Evolutionary conservation across 148 eudicot species (phyloP).

Genomic region (Fallopia convolvulus): DNA sequence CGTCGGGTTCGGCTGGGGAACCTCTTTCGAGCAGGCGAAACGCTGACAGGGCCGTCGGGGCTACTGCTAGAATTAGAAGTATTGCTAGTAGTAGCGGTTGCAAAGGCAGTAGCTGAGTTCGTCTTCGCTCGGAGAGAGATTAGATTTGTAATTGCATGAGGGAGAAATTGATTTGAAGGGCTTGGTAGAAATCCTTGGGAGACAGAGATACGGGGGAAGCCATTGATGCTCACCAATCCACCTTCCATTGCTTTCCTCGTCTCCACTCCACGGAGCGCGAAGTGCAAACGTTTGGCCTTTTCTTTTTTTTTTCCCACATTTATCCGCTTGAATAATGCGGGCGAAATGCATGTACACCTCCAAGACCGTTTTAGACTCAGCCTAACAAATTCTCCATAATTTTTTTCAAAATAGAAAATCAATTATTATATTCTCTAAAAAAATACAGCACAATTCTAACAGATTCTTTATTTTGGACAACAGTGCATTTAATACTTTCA

Average conservation of each 20-base stretch:
- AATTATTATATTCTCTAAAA: too few relatives aligned
- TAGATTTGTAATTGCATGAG: background rate
- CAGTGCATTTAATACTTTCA: too few relatives aligned
- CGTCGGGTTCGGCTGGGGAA: constrained; percentile 12
- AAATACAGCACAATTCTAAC: too few relatives aligned
- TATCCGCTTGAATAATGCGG: background rate
- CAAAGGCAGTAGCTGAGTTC: constrained; percentile 9
- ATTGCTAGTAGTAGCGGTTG: constrained; percentile 10
- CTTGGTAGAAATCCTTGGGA: background rate
- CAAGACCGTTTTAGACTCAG: too few relatives aligned
- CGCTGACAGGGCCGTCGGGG: constrained; percentile 2
- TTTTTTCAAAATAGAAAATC: too few relatives aligned
- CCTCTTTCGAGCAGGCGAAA: constrained; percentile 7
- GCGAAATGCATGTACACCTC: too few relatives aligned
- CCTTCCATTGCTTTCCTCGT: constrained; percentile 8
- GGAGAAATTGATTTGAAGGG: background rate
- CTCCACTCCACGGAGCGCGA: background rate
- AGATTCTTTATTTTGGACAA: too few relatives aligned
- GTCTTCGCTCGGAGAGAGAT: background rate
- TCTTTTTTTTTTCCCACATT: background rate
- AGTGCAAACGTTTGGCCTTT: background rate
- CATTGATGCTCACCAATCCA: constrained; percentile 12
- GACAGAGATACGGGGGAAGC: constrained; percentile 10
- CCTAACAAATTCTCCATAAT: too few relatives aligned
- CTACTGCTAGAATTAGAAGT: constrained; percentile 5